phyloP scores from a whole-genome alignment of 192 early-diverging fungal species.

The Globomyces pollinis-pini region DNA sequence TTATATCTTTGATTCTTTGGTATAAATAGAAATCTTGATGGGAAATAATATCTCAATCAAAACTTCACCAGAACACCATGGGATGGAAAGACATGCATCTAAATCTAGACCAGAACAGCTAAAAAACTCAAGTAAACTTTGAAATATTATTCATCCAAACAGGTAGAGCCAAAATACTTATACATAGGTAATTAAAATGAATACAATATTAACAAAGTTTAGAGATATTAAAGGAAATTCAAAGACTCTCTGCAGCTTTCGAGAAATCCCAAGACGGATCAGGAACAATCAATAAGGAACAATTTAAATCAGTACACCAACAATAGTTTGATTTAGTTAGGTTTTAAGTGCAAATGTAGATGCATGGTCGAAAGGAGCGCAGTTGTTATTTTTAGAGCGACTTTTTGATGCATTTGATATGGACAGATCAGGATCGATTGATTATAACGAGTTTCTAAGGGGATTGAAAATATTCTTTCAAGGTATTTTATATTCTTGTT shows the following conservation, averaged over 20 bases:
- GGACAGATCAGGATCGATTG: constrained; percentile 55
- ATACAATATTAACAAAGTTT: background rate
- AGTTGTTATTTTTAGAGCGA: constrained; percentile 66
- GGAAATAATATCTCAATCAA: too few species aligned
- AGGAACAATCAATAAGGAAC: constrained; percentile 53
- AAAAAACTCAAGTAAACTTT: background rate
- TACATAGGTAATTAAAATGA: too few species aligned
- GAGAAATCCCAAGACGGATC: constrained; percentile 27
- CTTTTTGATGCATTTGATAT: constrained; percentile 73
- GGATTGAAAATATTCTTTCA: constrained; percentile 71
- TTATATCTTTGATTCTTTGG: too few species aligned
- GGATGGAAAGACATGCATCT: background rate
- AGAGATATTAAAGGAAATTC: constrained; percentile 34
- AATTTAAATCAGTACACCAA: constrained; percentile 54
- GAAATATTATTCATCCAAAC: background rate
- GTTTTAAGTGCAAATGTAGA: constrained; percentile 26
- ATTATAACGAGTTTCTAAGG: constrained; percentile 50
- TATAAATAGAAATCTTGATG: too few species aligned
- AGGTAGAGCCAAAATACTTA: too few species aligned
- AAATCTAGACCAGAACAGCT: background rate
- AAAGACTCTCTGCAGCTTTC: constrained; percentile 30
- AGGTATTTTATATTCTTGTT: too few species aligned
- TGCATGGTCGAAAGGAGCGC: constrained; percentile 46
- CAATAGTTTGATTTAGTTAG: background rate
- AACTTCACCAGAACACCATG: background rate